phyloP scores from a whole-genome alignment of 257 asterid genomes.

The Cynanchum wilfordii region DNA sequence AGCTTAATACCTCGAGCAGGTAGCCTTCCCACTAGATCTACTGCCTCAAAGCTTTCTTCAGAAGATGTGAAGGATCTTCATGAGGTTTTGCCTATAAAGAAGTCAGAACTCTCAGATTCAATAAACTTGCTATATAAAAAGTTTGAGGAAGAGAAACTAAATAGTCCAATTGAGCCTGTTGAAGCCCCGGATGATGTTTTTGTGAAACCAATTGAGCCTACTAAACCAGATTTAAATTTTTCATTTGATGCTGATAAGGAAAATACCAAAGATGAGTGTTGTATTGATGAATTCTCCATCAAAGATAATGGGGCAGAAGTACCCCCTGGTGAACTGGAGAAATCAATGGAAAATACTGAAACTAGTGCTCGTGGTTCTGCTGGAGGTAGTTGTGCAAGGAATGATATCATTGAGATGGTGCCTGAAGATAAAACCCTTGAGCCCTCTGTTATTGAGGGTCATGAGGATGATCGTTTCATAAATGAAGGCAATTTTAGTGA shows the following conservation, averaged over 20 bases:
- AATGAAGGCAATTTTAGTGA: constrained; percentile 22
- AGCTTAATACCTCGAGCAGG: constrained; percentile 38
- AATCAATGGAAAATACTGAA: constrained; percentile 15
- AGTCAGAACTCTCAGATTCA: constrained; percentile 54
- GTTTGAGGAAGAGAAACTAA: constrained; percentile 50
- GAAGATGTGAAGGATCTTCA: constrained; percentile 78
- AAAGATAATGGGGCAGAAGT: constrained; percentile 33
- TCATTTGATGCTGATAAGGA: constrained; percentile 33
- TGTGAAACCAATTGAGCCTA: constrained; percentile 26
- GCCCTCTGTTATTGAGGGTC: constrained; percentile 15
- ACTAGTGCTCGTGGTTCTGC: constrained; percentile 13
- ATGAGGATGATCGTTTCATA: constrained; percentile 21
- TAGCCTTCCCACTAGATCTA: constrained; percentile 56
- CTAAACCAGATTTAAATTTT: constrained; percentile 22
- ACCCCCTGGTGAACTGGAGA: constrained; percentile 23
- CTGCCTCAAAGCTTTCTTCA: constrained; percentile 33
- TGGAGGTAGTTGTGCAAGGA: constrained; percentile 10
- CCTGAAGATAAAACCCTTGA: constrained; percentile 11
- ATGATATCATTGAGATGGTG: constrained; percentile 17
- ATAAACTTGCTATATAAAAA: constrained; percentile 60
- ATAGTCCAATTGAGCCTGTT: constrained; percentile 27
- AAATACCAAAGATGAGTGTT: constrained; percentile 34
- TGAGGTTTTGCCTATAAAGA: constrained; percentile 58
- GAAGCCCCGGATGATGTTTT: constrained; percentile 34
- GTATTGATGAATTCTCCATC: constrained; percentile 34